Conservation (phyloP, 139 green algal genomes). For the Cymbomonas tetramitiformis region DNA sequence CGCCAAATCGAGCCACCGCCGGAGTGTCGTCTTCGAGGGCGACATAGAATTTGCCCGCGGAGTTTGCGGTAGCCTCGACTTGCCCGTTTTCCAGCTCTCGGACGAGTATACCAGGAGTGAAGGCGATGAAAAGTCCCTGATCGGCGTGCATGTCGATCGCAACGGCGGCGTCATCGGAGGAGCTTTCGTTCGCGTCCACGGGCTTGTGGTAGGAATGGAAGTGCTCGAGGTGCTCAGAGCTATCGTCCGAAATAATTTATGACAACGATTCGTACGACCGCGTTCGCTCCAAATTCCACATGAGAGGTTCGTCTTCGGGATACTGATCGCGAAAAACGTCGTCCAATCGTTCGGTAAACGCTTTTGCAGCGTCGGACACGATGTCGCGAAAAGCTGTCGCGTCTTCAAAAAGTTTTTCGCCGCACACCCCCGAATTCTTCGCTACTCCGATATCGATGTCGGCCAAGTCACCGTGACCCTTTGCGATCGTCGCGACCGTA, state of each 20-base stretch:
- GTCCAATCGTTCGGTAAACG: not conserved
- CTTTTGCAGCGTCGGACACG: not conserved
- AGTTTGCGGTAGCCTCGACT: not conserved
- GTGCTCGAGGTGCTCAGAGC: constrained; percentile 7
- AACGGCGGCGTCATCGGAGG: not conserved
- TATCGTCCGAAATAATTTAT: too few species aligned
- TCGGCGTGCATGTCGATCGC: constrained; percentile 10
- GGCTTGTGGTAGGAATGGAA: constrained; percentile 4
- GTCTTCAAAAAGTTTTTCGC: not conserved
- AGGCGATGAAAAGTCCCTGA: constrained; percentile 16
- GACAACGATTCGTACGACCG: not conserved
- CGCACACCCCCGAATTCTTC: not conserved
- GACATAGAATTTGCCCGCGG: not conserved
- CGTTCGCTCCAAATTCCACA: constrained; percentile 1
- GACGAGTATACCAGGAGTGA: not conserved
- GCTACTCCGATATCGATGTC: constrained; percentile 8
- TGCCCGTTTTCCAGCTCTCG: not conserved
- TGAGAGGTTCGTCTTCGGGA: not conserved
- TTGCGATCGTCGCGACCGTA: not conserved
- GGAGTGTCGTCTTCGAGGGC: not conserved
- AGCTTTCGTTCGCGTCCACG: not conserved
- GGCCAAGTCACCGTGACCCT: not conserved
- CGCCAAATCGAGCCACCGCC: not conserved
- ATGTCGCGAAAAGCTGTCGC: not conserved
- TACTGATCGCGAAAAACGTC: not conserved